phyloP scores from a whole-genome alignment of 140 eudicot genomes.

The Ambrosia hybrid region DNA sequence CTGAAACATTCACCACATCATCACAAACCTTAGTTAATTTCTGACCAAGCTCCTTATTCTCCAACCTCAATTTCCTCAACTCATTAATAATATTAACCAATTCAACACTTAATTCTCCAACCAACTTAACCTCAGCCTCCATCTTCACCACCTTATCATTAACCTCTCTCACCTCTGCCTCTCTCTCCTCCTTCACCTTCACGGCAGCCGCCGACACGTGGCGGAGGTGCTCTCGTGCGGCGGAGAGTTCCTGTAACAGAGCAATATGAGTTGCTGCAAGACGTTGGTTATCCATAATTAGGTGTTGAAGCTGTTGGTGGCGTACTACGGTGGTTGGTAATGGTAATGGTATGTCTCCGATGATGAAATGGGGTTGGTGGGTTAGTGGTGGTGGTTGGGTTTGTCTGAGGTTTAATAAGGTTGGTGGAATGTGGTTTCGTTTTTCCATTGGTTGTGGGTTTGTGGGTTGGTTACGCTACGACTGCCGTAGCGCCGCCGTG shows the following conservation, averaged over 20 bases:
- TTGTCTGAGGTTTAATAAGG: slow-evolving; percentile 13
- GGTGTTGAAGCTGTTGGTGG: slow-evolving; percentile 42
- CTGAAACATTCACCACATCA: slow-evolving; percentile 25
- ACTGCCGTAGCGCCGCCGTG: not conserved
- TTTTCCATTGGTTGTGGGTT: slow-evolving; percentile 38
- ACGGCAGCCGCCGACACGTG: slow-evolving; percentile 48
- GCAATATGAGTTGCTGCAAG: slow-evolving; percentile 46
- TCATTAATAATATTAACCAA: slow-evolving; percentile 36
- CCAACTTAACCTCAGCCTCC: slow-evolving; percentile 51
- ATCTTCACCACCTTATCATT: slow-evolving; percentile 33
- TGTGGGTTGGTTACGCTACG: slow-evolving; percentile 1
- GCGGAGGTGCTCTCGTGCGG: slow-evolving; percentile 55
- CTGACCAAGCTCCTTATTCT: slow-evolving; percentile 41
- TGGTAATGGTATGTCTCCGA: slow-evolving; percentile 29
- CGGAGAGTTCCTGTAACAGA: slow-evolving; percentile 55
- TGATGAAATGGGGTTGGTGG: slow-evolving; percentile 24
- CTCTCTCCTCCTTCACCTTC: slow-evolving; percentile 50
- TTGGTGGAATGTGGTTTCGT: slow-evolving; percentile 38
- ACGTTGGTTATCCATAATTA: slow-evolving; percentile 57
- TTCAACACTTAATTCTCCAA: slow-evolving; percentile 42
- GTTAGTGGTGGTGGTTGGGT: not conserved
- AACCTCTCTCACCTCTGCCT: slow-evolving; percentile 53
- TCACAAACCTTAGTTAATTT: slow-evolving; percentile 36
- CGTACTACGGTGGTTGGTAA: slow-evolving; percentile 15
- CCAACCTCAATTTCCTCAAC: slow-evolving; percentile 43